These are phyloP conservation scores for Xylaria bambusicola DNA, from an alignment of 495 filamentous ascomycete genomes.

Conservation along the genomic window DNA sequence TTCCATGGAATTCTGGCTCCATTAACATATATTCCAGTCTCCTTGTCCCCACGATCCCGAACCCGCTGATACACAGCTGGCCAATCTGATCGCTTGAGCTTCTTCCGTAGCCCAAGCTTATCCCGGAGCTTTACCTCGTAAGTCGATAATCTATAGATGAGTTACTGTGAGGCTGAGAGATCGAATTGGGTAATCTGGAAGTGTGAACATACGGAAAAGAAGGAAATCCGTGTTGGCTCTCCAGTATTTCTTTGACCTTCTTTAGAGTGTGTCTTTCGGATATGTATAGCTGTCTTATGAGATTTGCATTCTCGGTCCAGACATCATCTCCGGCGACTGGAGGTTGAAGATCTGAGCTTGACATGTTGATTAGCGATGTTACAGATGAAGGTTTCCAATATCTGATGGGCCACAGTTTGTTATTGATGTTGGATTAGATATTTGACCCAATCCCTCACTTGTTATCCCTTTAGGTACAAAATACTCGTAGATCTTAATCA, in stretches of 20 bases:
- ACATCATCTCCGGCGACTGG: neutral
- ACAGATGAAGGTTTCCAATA: neutral
- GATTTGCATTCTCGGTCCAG: neutral
- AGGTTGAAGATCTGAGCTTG: neutral
- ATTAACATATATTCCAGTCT: constrained; percentile 23
- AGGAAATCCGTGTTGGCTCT: constrained; percentile 10
- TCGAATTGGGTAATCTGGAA: too few relatives aligned
- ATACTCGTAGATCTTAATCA: neutral
- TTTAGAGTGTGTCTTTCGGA: constrained; percentile 7
- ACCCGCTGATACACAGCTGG: constrained; percentile 19
- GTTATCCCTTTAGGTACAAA: neutral
- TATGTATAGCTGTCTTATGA: constrained; percentile 4
- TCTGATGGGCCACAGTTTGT: neutral
- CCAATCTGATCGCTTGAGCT: constrained; percentile 26
- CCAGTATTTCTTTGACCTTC: constrained; percentile 4
- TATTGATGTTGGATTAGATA: neutral
- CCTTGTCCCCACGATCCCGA: constrained; percentile 9
- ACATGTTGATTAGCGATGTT: neutral
- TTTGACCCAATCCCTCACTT: neutral
- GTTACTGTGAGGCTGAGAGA: neutral
- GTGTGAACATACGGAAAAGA: neutral
- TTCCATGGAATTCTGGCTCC: constrained; percentile 23
- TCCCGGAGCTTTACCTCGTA: constrained; percentile 28
- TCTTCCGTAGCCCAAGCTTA: constrained; percentile 23
- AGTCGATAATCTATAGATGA: constrained; percentile 11